phyloP scores from a whole-genome alignment of 1,284 basidiomycete species.

The Ceratobasidium sp. region DNA sequence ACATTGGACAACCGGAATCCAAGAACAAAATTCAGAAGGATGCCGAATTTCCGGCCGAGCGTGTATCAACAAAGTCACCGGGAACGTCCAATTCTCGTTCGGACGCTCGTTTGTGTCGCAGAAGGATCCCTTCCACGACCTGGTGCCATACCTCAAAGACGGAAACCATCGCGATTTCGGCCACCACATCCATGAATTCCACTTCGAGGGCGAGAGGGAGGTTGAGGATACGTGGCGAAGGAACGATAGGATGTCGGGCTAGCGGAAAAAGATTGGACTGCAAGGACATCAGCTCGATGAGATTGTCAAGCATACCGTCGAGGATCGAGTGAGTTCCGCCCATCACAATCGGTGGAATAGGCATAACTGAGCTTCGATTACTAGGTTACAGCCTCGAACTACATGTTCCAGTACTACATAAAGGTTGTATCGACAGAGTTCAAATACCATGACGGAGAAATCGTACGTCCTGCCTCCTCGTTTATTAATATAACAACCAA shows the following conservation, averaged over 20 bases:
- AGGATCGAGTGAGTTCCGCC: slow-evolving; percentile 41
- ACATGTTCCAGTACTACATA: slow-evolving; percentile 98
- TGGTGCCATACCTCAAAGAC: slow-evolving; percentile 95
- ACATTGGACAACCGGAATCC: slow-evolving; percentile 94
- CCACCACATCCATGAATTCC: slow-evolving; percentile 75
- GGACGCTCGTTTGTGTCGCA: slow-evolving; percentile 94
- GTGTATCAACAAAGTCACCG: slow-evolving; percentile 65
- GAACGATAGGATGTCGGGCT: slow-evolving; percentile 68
- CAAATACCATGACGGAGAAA: slow-evolving; percentile 78
- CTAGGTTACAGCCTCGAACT: slow-evolving; percentile 77
- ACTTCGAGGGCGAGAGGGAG: slow-evolving; percentile 84
- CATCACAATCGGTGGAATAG: slow-evolving; percentile 1
- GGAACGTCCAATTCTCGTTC: slow-evolving; percentile 89
- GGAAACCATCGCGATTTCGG: slow-evolving; percentile 72
- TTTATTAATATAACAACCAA: background rate
- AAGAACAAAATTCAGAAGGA: slow-evolving; percentile 92
- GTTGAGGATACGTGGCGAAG: slow-evolving; percentile 44
- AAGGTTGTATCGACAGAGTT: slow-evolving; percentile 97
- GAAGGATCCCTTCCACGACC: slow-evolving; percentile 86
- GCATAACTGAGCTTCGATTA: slow-evolving; percentile 8
- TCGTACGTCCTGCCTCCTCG: slow-evolving; percentile 61
- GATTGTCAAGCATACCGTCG: slow-evolving; percentile 71
- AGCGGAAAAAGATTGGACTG: slow-evolving; percentile 81
- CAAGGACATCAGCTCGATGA: slow-evolving; percentile 83
- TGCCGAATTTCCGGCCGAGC: slow-evolving; percentile 61